Evolutionary conservation across 805 yeast species (phyloP), one percentile per base, ranked within the genome.

Genomic region (Ogataea parapolymorpha): DNA sequence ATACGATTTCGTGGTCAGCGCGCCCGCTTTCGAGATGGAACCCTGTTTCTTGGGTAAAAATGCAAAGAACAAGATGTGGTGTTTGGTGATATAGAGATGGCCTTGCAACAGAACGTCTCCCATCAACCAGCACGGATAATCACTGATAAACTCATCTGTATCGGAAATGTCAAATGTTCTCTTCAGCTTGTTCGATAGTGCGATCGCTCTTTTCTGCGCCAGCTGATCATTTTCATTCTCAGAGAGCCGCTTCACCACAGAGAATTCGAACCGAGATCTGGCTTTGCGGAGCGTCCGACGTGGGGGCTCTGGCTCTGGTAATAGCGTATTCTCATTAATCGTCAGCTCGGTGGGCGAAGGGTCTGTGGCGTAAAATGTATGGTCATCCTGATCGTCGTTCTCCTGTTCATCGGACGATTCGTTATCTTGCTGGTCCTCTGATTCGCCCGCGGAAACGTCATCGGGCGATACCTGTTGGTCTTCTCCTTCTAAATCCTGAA

Each of bases 61-160:
- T 0, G 96, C 93, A 64, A 83, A 83, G 56, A 86, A 91, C 32
- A 87, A 63, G 5, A 90, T 57, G 46, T 77, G 76, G 12, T 72
- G 66, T 31, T 68, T 62, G 1, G 97, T 89, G 18, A 91, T 61
- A 51, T 84, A 84, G 13, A 89, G 60, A 53, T 85, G 90, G 2
- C 98, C 98, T 61, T 88, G 96, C 18, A 89, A 65, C 20, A 91
- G 66, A 0, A 90, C 93, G 53, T 86, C 95, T 45, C 80, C 76
- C 42, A 88, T 68, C 26, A 90, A 66, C 95, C 96, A 90, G 23
- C 89, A 79, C 3, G 82, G 73, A 53, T 72, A 83, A 46, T 80
- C 85, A n/a, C 72, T 74, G 24, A 74, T 51, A 45, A 82, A 71
- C n/a, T 61, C 60, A 50, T 82, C 89, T 29, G 71, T 70, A 15